Evolutionary conservation across 164 flowering plant genomes (phyloP).

Genomic region (grape (Vitis vinifera)): ASM3070453v1 NC_081805.1:25688501-25689000

Average conservation of each 20-base stretch:
- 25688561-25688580: conserved; percentile 97
- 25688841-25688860: conserved; percentile 76
- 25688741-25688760: conserved; percentile 13
- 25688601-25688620: conserved; percentile 64
- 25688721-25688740: conserved; percentile 67
- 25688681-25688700: conserved; percentile 74
- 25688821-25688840: background rate
- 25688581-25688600: conserved; percentile 99
- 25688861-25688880: conserved; percentile 66
- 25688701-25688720: conserved; percentile 57
- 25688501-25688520: background rate
- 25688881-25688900: conserved; percentile 88
- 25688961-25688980: no score
- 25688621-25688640: conserved; percentile 41
- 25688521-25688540: background rate
- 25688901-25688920: conserved; percentile 33
- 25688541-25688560: conserved; percentile 76
- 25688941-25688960: conserved; percentile 3
- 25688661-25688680: conserved; percentile 42
- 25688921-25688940: background rate
- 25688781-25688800: no score
- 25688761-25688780: no score
- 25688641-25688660: conserved; percentile 21
- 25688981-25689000: no score
- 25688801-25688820: no score